A percentile compares a stretch with the other conserved stretches of the same genome.
Conservation (phyloP, 306 rosid genomes). For the Clitoria ternatea region DNA sequence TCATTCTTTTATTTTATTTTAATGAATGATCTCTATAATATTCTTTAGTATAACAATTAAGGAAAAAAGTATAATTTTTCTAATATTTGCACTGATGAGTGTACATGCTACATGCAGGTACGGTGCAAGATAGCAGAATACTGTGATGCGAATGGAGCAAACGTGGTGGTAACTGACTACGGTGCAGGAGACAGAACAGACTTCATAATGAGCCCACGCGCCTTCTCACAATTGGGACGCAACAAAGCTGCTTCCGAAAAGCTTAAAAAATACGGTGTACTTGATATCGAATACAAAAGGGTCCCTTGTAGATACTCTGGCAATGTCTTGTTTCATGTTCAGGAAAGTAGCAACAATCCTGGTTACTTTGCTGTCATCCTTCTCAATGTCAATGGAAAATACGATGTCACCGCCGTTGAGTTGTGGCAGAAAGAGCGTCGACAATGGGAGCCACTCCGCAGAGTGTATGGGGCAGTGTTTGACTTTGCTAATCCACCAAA, state of each 20-base stretch:
- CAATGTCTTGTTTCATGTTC: slow-evolving; percentile 37
- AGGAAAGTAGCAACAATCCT: slow-evolving; percentile 57
- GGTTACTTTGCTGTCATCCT: slow-evolving; percentile 45
- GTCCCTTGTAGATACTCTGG: slow-evolving; percentile 42
- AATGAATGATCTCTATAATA: not conserved
- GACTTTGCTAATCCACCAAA: slow-evolving; percentile 57
- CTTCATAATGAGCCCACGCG: slow-evolving; percentile 32
- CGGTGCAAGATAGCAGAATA: slow-evolving; percentile 17
- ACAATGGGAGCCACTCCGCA: slow-evolving; percentile 52
- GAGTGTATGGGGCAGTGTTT: slow-evolving; percentile 64
- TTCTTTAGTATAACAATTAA: not conserved
- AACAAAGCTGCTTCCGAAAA: not conserved
- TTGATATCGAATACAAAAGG: slow-evolving; percentile 32
- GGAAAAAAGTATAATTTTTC: too few relatives aligned
- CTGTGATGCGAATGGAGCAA: slow-evolving; percentile 27
- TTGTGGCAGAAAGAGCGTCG: slow-evolving; percentile 40
- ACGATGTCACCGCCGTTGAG: slow-evolving; percentile 51
- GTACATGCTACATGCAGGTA: too few relatives aligned
- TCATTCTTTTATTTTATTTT: not conserved
- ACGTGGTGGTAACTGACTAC: slow-evolving; percentile 30
- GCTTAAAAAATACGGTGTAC: slow-evolving; percentile 28
- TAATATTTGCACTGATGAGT: too few relatives aligned
- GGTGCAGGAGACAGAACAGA: slow-evolving; percentile 46
- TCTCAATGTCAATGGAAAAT: slow-evolving; percentile 40
- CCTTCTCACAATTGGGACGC: slow-evolving; percentile 22